Evolutionary conservation across 371 early-diverging fungal genomes (phyloP), one percentile per base, ranked within the genome.

Genomic region (Smittium culicis): DNA sequence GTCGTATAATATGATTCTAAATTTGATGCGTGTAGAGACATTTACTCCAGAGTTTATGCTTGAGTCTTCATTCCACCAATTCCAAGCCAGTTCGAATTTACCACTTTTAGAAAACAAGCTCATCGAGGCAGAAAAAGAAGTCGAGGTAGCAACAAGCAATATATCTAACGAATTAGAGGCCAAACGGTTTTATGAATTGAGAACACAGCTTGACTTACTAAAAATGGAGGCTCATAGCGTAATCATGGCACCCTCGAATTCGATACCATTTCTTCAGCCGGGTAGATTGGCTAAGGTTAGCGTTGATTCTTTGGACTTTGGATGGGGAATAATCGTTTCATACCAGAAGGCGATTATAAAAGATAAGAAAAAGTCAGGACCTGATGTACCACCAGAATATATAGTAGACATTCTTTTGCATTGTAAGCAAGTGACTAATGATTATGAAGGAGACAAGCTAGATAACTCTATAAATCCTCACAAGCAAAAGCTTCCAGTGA

Each of bases 1-100:
- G 54, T 92, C 91, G n/a, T 99, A 99, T 81, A 94, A 96, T 76
- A 99, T 99, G 98, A 88, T 99, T 34, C 79, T 99, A 57, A 99
- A 99, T 74, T 76, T 99, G 76, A 83, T 96, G 69, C 86, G 99
- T 45, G 94, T 99, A 30, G 99, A 99, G 78, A 95, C 92, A 8
- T 82, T 96, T 35, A 91, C 90, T 62, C 94, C 98, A 2, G 94
- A 98, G 73, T 93, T 83, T 70, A 90, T 99, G 84, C 80, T 99
- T 33, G 89, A 95, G 75, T 81, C 88, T 35, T 91, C 91, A 75
- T 99, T 99, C 79, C 89, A 85, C 73, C 99, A 99, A 72, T 98
- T 92, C 83, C 98, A 99, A 75, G 93, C 91, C 64, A 81, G 85
- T 60, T 81, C 90, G 11, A 81, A 83, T 67, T 80, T 98, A 25